Conservation (phyloP, 2,329 filamentous ascomycete genomes). For the Ophiocordyceps camponoti-floridani region DNA sequence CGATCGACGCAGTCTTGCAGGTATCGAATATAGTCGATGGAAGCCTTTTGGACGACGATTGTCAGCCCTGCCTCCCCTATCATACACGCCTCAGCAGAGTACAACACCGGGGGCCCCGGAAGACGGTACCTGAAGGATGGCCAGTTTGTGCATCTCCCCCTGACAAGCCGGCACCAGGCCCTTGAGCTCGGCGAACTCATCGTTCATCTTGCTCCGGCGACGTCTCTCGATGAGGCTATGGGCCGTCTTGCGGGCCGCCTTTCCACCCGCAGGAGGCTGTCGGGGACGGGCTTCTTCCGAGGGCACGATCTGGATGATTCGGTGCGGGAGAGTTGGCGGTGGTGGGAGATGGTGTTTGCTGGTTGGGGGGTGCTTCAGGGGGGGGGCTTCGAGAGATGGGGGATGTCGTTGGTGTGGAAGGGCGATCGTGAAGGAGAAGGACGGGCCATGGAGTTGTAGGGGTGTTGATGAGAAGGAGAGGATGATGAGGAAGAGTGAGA, state of each 20-base stretch:
- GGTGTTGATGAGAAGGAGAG: too few species aligned
- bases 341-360: too few species aligned
- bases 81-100: too few species aligned
- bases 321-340: conserved; percentile 77
- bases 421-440: too few species aligned
- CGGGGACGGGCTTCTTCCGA: conserved; percentile 29
- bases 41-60: too few species aligned
- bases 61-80: too few species aligned
- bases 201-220: conserved; percentile 92
- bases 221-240: conserved; percentile 88
- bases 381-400: too few species aligned
- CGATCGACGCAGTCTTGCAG: conserved; percentile 74
- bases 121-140: conserved; percentile 67
- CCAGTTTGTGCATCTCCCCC: conserved; percentile 97
- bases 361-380: too few species aligned
- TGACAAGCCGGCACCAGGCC: conserved; percentile 88
- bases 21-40: conserved; percentile 91
- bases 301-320: conserved; percentile 99
- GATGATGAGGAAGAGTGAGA: too few species aligned
- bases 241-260: conserved; percentile 88
- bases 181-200: conserved; percentile 87
- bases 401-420: too few species aligned
- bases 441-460: too few species aligned
- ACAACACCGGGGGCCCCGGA: neutral
- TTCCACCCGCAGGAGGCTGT: conserved; percentile 37